Evolutionary conservation across 1,284 basidiomycete genomes (phyloP), one percentile per base, ranked within the genome.

Genomic region (Sphagnurus paluster): DNA sequence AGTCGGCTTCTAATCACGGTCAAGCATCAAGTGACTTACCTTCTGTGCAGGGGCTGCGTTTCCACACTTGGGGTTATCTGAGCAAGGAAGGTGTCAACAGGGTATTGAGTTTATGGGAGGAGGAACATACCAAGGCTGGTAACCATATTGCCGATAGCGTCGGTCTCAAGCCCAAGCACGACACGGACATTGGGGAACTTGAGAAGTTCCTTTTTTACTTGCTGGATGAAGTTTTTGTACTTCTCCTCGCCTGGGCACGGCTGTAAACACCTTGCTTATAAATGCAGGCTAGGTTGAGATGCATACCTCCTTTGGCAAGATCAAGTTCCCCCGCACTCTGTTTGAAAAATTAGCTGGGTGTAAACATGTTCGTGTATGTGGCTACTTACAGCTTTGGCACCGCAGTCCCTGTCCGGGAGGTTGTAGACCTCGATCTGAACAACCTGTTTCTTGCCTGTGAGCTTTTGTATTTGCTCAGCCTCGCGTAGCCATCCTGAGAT

Each of bases 101-200:
- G 20, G 19, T 20, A 3, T 10, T 4, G 3, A 13, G 3, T 4
- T 9, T 16, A 33, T 17, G 14, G 17, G 14, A 41, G 16, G 17
- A 8, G 28, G 34, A 58, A 55, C 32, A 72, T 67, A 55, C 58
- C 65, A 56, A 72, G 49, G 67, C 77, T 76, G 55, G 74, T 77
- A 52, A 77, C 74, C 47, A 53, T 14, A 41, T 57, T 58, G 2
- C 48, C 56, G 13, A 37, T 35, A 3, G 32, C 44, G 39, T 48
- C 39, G 72, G 53, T 70, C 68, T 75, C 75, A 45, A 74, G 72
- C 58, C 76, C 72, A 44, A 75, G 65, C 52, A 76, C 64, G 47
- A 75, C 63, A 42, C 49, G 36, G 8, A 56, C 52, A 6, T 42
- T 23, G 0, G 46, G 37, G 7, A 40, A 46, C 30, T 32, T 39